Evolutionary conservation across 2,329 filamentous ascomycete species (phyloP), one percentile per base, ranked within the genome.

Genomic region (Ascochyta fabae): DNA sequence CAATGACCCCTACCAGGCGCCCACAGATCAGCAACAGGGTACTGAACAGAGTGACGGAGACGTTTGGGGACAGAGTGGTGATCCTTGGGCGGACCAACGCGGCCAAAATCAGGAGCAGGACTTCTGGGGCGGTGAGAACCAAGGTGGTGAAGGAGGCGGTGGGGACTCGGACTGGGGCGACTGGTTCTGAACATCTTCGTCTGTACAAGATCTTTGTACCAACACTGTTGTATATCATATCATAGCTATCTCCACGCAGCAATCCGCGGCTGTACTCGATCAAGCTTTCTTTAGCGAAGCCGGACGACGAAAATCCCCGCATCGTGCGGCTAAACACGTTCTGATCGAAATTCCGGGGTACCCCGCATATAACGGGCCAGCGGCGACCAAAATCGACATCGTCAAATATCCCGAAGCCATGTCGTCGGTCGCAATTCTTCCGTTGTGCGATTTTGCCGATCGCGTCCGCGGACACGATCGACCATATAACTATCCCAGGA

Each of bases 61-160:
- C 33, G 44, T 70, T 0, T 74, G 72, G 71, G 66, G 67, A 4
- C 62, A 69, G 44, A 44, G 46, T 6, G 47, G 63, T 19, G 66
- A 73, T 50, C 71, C 70, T 6, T 67, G 66, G 60, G 66, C 53
- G 12, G 53, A 67, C 52, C 39, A 54, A 51, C 24, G 44, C 4
- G 45, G 39, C 1, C 46, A 47, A 15, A 42, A 53, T 8, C 59
- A 56, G 24, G 66, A 70, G 38, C 67, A 73, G 49, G 67, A 68
- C 49, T 62, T 64, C 33, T 74, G 69, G 70, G 66, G 71, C 27
- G 59, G 61, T 27, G 62, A 61, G 22, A 56, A 59, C 19, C 57
- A 60, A 22, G 50, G 69, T 16, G 76, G 78, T 41, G 73, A 75
- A 19, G 69, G 77, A 26, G 71, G 74, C 23, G 61, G 58, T 16